Percentiles rank a stretch among this genome's conserved stretches.
Evolutionary conservation across 768 basidiomycete genomes (phyloP).

Genomic region (Hysterangium stoloniferum): DNA sequence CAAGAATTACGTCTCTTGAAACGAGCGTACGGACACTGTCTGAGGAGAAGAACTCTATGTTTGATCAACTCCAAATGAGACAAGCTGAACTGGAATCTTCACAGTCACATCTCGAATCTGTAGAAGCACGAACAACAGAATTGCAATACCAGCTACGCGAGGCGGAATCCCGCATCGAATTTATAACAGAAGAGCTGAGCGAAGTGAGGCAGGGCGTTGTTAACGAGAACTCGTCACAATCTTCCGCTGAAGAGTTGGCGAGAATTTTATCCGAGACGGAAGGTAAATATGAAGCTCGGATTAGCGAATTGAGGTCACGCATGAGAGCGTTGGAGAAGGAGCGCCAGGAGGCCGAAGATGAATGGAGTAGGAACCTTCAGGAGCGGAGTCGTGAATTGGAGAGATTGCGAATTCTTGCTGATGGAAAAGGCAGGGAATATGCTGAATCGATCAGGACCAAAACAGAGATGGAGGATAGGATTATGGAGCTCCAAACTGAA

Average conservation of each 20-base stretch:
- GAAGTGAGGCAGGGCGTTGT: constrained; percentile 59
- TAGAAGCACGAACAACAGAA: constrained; percentile 76
- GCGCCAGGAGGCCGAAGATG: constrained; percentile 77
- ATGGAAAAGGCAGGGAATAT: constrained; percentile 51
- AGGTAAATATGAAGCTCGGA: constrained; percentile 64
- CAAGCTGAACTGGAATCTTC: constrained; percentile 88
- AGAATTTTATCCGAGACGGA: constrained; percentile 68
- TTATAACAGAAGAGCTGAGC: constrained; percentile 63
- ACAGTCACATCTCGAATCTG: constrained; percentile 62
- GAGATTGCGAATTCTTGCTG: constrained; percentile 52
- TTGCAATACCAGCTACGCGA: constrained; percentile 83
- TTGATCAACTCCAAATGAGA: constrained; percentile 79
- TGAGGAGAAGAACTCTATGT: constrained; percentile 69
- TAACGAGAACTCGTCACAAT: constrained; percentile 30
- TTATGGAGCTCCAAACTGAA: constrained; percentile 44
- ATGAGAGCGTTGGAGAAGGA: constrained; percentile 69
- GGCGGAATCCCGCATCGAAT: constrained; percentile 56
- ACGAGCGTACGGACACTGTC: constrained; percentile 59
- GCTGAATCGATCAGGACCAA: constrained; percentile 40
- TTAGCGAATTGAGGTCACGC: constrained; percentile 63
- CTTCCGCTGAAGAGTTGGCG: constrained; percentile 57
- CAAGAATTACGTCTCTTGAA: constrained; percentile 65
- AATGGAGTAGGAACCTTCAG: constrained; percentile 79
- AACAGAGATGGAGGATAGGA: constrained; percentile 43
- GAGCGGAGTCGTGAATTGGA: constrained; percentile 77